Percentiles rank a stretch among this genome's conserved stretches.
phyloP scores from a whole-genome alignment of 495 filamentous ascomycete species.

The Talaromyces nanjingensis region DNA sequence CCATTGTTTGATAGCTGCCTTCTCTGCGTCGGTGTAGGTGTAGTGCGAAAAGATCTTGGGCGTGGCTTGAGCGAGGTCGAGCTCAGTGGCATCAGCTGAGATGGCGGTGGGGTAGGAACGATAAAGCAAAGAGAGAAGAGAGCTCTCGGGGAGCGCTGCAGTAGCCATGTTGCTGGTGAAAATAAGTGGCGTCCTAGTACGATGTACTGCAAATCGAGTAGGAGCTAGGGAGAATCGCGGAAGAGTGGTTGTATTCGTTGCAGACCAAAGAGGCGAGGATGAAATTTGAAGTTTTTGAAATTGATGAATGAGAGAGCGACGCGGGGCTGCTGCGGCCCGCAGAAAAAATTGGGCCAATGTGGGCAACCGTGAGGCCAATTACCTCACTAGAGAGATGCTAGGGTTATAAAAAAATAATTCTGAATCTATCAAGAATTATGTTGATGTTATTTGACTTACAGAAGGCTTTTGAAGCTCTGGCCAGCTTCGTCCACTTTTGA shows the following conservation, averaged over 20 bases:
- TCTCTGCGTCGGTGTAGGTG: constrained; percentile 68
- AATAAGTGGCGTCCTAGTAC: not conserved
- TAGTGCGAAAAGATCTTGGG: constrained; percentile 57
- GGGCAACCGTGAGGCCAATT: constrained; percentile 8
- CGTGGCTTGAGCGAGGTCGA: constrained; percentile 42
- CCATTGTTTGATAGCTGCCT: constrained; percentile 84
- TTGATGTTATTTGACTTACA: not conserved
- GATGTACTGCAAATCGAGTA: not conserved
- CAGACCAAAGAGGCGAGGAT: not conserved
- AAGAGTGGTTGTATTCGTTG: not conserved
- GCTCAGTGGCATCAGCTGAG: constrained; percentile 42
- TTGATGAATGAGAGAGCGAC: not conserved
- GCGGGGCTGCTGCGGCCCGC: constrained; percentile 10
- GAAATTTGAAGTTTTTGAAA: constrained; percentile 5
- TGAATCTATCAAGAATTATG: no score
- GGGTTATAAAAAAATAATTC: not conserved
- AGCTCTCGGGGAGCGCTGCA: constrained; percentile 42
- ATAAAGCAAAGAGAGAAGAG: constrained; percentile 47
- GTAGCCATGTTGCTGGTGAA: constrained; percentile 34
- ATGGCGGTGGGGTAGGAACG: constrained; percentile 44
- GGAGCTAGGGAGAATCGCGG: not conserved
- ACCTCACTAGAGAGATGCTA: not conserved
- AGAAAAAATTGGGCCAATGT: constrained; percentile 9
- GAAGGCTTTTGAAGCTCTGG: not conserved
- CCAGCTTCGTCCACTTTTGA: not conserved